Conservation (phyloP, 805 yeast species). For the Kockiozyma suomiensis region DNA sequence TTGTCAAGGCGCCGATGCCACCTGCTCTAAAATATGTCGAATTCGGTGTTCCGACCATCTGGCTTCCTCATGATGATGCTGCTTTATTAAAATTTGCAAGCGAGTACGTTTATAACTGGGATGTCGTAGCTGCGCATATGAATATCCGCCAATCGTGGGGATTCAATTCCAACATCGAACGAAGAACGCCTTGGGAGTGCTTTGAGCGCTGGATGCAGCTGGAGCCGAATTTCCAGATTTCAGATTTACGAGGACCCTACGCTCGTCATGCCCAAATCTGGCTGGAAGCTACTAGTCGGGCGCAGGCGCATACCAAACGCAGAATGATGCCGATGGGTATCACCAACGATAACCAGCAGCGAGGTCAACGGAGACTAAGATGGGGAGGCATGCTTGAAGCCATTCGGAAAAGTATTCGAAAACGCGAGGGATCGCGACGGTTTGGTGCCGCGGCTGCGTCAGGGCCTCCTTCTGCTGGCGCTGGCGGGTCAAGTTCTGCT, state of each 20-base stretch:
- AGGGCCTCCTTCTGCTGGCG: not conserved
- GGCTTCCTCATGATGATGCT: conserved; percentile 94
- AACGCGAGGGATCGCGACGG: conserved; percentile 58
- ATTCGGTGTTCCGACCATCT: conserved; percentile 85
- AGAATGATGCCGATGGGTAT: conserved; percentile 91
- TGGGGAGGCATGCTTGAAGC: conserved; percentile 99
- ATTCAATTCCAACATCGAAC: conserved; percentile 72
- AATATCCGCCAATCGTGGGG: conserved; percentile 65
- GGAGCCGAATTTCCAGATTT: conserved; percentile 81
- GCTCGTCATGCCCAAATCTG: conserved; percentile 85
- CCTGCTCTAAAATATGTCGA: conserved; percentile 82
- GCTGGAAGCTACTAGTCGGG: conserved; percentile 88
- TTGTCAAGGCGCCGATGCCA: conserved; percentile 84
- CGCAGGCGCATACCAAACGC: conserved; percentile 84
- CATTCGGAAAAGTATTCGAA: conserved; percentile 83
- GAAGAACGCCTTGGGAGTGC: conserved; percentile 98
- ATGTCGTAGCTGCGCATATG: conserved; percentile 79
- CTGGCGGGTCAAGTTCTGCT: not conserved
- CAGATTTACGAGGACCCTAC: conserved; percentile 79
- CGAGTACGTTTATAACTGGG: conserved; percentile 92
- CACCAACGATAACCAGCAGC: conserved; percentile 79
- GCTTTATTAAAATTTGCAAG: conserved; percentile 77
- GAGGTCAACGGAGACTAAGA: conserved; percentile 87
- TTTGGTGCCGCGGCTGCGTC: conserved; percentile 10
- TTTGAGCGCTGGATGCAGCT: conserved; percentile 94